phyloP scores from a whole-genome alignment of 345 rosid species.

The Kernera saxatilis region DNA sequence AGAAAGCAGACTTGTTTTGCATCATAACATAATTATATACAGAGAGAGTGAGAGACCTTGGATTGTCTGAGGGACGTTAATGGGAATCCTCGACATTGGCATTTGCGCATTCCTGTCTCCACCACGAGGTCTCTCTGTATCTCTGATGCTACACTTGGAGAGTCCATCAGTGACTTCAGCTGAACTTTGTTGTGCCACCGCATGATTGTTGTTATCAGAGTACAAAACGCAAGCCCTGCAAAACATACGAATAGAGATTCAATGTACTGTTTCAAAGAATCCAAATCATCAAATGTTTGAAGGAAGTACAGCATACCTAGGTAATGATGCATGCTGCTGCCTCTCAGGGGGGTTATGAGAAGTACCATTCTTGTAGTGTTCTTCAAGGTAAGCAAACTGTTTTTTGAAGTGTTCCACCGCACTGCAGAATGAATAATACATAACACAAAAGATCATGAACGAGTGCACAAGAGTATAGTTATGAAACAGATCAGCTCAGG shows the following conservation, averaged over 20 bases:
- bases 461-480: background rate
- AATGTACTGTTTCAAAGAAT: background rate
- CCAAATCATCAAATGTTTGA: background rate
- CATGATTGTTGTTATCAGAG: conserved; percentile 48
- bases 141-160: conserved; percentile 82
- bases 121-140: conserved; percentile 49
- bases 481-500: background rate
- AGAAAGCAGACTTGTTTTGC: background rate
- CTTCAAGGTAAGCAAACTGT: conserved; percentile 95
- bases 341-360: conserved; percentile 80
- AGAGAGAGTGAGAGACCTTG: conserved; percentile 40
- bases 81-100: conserved; percentile 71
- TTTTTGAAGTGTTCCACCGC: conserved; percentile 98
- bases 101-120: conserved; percentile 53
- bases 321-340: conserved; percentile 95
- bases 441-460: background rate
- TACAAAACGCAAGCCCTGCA: conserved; percentile 83
- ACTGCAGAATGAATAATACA: conserved; percentile 39
- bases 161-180: conserved; percentile 60
- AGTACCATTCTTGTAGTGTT: conserved; percentile 83
- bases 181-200: conserved; percentile 42
- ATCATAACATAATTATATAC: background rate
- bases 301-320: conserved; percentile 48
- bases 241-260: background rate
- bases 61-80: conserved; percentile 68